phyloP scores from a whole-genome alignment of 352 stramenopile species.

The Phytophthora kernoviae region DNA sequence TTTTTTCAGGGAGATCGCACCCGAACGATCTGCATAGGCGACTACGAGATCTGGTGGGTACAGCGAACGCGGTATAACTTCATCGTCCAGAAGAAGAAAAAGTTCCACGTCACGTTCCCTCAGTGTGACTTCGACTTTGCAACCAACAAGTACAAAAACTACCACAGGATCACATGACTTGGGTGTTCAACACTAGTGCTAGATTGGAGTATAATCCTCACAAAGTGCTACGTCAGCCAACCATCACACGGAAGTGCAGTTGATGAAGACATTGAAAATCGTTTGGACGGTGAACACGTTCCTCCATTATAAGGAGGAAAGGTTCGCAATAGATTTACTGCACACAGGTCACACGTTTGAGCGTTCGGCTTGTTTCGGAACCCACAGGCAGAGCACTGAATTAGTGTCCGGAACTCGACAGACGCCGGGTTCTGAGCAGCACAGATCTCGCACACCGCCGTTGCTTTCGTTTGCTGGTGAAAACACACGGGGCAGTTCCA shows the following conservation, averaged over 20 bases:
- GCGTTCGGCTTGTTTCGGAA: slow-evolving; percentile 65
- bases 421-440: slow-evolving; percentile 69
- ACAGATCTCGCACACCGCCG: slow-evolving; percentile 71
- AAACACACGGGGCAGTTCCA: slow-evolving; percentile 81
- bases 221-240: slow-evolving; percentile 13
- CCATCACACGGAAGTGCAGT: slow-evolving; percentile 17
- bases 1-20: slow-evolving; percentile 68
- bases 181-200: neutral
- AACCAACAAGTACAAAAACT: slow-evolving; percentile 82
- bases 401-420: slow-evolving; percentile 48
- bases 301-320: neutral
- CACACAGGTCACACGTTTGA: slow-evolving; percentile 63
- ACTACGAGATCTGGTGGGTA: slow-evolving; percentile 91
- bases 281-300: slow-evolving; percentile 26
- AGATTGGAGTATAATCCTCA: neutral
- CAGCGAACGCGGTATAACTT: slow-evolving; percentile 81
- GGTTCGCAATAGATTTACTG: slow-evolving; percentile 34
- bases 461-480: slow-evolving; percentile 60
- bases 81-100: slow-evolving; percentile 86
- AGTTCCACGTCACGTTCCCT: slow-evolving; percentile 59
- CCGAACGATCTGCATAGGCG: slow-evolving; percentile 68
- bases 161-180: slow-evolving; percentile 40
- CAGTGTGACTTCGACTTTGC: slow-evolving; percentile 82
- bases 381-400: slow-evolving; percentile 66
- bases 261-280: slow-evolving; percentile 5